Evolutionary conservation across 2,329 filamentous ascomycete genomes (phyloP).

Genomic region (Didymellaceae sp.): DNA sequence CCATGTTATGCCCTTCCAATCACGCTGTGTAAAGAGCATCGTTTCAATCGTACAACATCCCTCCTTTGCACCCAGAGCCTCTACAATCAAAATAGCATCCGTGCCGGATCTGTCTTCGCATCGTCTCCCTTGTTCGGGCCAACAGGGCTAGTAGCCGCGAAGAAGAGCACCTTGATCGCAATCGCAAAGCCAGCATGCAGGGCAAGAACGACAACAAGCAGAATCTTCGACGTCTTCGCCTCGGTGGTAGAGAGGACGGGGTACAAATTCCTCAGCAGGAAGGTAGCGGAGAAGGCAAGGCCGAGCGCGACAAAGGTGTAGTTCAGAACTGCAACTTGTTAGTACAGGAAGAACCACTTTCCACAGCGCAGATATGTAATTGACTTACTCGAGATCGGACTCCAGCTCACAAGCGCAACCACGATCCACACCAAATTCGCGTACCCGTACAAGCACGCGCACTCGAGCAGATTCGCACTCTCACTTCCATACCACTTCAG

Average conservation of each 20-base stretch:
- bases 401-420: constrained; percentile 91
- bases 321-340: constrained; percentile 69
- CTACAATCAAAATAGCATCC: constrained; percentile 24
- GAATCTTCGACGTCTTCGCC: constrained; percentile 84
- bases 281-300: constrained; percentile 47
- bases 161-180: constrained; percentile 96
- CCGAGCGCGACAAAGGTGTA: constrained; percentile 86
- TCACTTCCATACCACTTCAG: constrained; percentile 96
- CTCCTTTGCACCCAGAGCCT: not conserved
- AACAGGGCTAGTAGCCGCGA: constrained; percentile 65
- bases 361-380: no score
- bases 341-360: not conserved
- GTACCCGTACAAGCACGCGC: constrained; percentile 95
- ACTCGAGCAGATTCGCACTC: constrained; percentile 90
- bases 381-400: constrained; percentile 70
- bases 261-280: constrained; percentile 53
- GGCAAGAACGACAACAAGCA: constrained; percentile 82
- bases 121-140: constrained; percentile 35
- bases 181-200: constrained; percentile 90
- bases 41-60: not conserved
- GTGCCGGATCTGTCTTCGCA: constrained; percentile 29
- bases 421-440: constrained; percentile 97
- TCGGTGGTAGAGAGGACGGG: constrained; percentile 93
- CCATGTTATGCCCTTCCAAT: not conserved
- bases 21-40: no score